Base-by-base conservation (phyloP, 2,329 filamentous ascomycete genomes). In the Aspergillus felis region DNA sequence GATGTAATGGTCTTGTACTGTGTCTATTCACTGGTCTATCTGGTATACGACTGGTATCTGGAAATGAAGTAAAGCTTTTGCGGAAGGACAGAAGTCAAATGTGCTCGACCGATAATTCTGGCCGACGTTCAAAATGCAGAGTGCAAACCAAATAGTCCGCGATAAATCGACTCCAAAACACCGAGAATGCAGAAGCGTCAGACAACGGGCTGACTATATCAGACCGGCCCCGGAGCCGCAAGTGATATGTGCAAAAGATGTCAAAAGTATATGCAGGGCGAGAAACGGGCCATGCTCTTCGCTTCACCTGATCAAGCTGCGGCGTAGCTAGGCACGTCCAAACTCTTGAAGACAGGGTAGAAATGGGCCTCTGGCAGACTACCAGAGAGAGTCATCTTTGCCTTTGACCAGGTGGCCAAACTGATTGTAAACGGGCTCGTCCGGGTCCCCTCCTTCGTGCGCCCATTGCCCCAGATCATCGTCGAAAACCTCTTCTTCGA, bases 401-500 rank as follows among this genome's bases (percentile, higher is more conserved):
- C 74, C 74, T 50, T 69, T 67, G 56, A 76, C 64, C 20, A 76
- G 56, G 35, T 67, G 70, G 3, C 74, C 74, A 54, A 69, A 77
- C 42, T 71, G 64, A 51, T 77, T 75, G 57, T 76, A 76, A 12
- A 75, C 62, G 12, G 74, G 72, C 47, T 64, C 65, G 24, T 62
- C 55, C 9, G 60, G 64, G 35, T 66, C 68, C 3, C 70, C 68
- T 35, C 64, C 65, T 53, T 78, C 77, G 50, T 70, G 63, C 0
- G 68, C 71, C 71, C 74, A 79, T 1, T 59, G 62, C 0, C 79
- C 81, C 27, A 75, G 71, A 0, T 73, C 76, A 62, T 84, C 81
- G 7, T 70, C 67, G 61, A 84, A 84, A 0, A 82, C 66, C 35
- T 75, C 74, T 7, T 75, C 70, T 32, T 79, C 76, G 24, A 76